A percentile compares a stretch with the other conserved stretches of the same genome.
Conservation (phyloP, 164 flowering plant species). For the Vitis amurensis region DNA sequence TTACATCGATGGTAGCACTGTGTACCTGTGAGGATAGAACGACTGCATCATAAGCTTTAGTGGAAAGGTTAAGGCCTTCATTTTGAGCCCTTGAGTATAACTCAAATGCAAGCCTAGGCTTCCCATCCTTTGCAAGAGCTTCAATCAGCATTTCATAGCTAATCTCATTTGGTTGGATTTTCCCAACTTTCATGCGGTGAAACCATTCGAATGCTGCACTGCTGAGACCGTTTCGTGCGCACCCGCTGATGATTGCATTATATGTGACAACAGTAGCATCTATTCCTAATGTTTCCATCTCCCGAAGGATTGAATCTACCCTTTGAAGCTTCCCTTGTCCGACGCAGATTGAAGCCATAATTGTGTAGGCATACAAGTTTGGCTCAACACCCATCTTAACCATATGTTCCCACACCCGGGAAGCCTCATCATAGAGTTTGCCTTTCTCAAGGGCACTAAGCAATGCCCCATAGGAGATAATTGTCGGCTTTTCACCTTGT, state of each 20-base stretch:
- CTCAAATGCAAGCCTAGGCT: conserved; percentile 86
- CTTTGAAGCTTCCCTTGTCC: conserved; percentile 60
- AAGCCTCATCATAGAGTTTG: conserved; percentile 81
- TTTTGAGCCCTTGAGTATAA: conserved; percentile 62
- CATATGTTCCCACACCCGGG: conserved; percentile 89
- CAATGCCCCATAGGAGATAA: conserved; percentile 89
- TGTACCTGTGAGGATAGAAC: conserved; percentile 39
- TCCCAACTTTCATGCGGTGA: conserved; percentile 63
- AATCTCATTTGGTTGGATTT: conserved; percentile 69
- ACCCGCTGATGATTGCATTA: conserved; percentile 84
- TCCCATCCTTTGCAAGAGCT: conserved; percentile 79
- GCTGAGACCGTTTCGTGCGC: conserved; percentile 58
- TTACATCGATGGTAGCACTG: conserved; percentile 59
- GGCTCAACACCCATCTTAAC: conserved; percentile 75
- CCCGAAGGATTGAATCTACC: conserved; percentile 60
- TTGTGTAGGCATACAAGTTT: conserved; percentile 83
- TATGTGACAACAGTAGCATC: conserved; percentile 87
- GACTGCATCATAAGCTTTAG: conserved; percentile 76
- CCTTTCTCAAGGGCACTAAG: conserved; percentile 97
- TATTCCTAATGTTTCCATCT: conserved; percentile 62
- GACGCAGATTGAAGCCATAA: conserved; percentile 72
- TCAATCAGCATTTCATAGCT: conserved; percentile 81
- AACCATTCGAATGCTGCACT: conserved; percentile 91
- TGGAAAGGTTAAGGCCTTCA: conserved; percentile 61
- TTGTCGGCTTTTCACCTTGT: conserved; percentile 83